phyloP scores from a whole-genome alignment of 768 basidiomycete genomes.

The Leucocoprinus birnbaumii region DNA sequence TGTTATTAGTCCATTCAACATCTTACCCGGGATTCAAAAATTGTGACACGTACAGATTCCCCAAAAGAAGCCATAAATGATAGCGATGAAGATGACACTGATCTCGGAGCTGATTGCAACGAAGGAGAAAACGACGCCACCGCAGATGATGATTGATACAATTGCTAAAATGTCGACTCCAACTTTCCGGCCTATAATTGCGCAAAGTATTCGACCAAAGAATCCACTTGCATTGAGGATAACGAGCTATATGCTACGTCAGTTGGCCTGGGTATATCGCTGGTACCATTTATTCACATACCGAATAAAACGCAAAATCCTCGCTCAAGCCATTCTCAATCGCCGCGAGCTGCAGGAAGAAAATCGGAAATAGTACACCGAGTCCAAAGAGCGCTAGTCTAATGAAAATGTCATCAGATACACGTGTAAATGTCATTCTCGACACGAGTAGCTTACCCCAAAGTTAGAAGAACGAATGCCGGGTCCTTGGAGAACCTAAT shows the following conservation, averaged over 20 bases:
- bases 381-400: constrained; percentile 17
- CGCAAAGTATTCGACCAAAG: not conserved
- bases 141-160: constrained; percentile 30
- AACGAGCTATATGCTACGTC: not conserved
- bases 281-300: constrained; percentile 1
- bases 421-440: too few species aligned
- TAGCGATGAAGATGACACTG: constrained; percentile 25
- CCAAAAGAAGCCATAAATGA: constrained; percentile 36
- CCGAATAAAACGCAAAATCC: constrained; percentile 29
- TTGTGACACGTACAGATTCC: constrained; percentile 15
- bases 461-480: constrained; percentile 13
- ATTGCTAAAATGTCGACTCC: constrained; percentile 14
- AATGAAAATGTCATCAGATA: too few species aligned
- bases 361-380: constrained; percentile 31
- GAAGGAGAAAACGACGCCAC: constrained; percentile 29
- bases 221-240: constrained; percentile 1
- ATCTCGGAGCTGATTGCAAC: constrained; percentile 23
- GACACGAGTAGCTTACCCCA: constrained; percentile 17
- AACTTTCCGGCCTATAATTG: not conserved
- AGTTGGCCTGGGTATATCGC: too few species aligned
- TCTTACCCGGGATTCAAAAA: too few species aligned
- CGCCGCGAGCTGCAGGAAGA: constrained; percentile 38
- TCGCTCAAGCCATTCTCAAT: constrained; percentile 25
- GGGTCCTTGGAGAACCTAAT: constrained; percentile 15
- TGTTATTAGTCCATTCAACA: too few species aligned